phyloP scores from a whole-genome alignment of 352 stramenopile species.

The Pythium aristosporum region DNA sequence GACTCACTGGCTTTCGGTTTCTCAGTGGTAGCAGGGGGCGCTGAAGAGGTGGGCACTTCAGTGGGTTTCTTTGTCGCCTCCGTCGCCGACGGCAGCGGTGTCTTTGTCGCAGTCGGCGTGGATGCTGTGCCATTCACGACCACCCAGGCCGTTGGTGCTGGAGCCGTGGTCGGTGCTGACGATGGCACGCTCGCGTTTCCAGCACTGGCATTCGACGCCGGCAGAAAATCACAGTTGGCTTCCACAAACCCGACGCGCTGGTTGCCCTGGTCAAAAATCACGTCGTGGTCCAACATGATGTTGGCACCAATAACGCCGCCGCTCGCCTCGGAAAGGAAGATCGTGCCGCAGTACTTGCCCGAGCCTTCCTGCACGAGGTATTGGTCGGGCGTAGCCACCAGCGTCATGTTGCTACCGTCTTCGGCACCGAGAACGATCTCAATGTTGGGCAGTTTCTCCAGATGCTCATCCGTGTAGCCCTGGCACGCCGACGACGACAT shows the following conservation, averaged over 20 bases:
- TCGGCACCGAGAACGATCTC: conserved; percentile 67
- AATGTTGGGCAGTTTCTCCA: conserved; percentile 58
- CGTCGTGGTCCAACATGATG: conserved; percentile 80
- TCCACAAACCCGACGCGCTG: conserved; percentile 80
- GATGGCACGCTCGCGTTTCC: not conserved
- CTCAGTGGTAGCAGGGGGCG: not conserved
- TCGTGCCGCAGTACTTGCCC: conserved; percentile 53
- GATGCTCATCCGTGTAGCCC: conserved; percentile 52
- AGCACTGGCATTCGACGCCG: conserved; percentile 13
- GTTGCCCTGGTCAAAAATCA: conserved; percentile 76
- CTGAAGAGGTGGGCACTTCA: not conserved
- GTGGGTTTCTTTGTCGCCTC: not conserved
- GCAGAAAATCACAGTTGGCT: conserved; percentile 48
- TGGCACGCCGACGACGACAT: conserved; percentile 38
- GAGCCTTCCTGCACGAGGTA: conserved; percentile 55
- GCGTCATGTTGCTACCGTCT: conserved; percentile 53
- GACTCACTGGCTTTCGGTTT: not conserved
- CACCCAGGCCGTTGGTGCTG: not conserved
- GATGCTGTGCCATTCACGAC: not conserved
- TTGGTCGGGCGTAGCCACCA: conserved; percentile 59
- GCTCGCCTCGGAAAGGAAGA: conserved; percentile 68
- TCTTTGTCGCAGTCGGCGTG: not conserved
- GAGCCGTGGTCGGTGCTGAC: not conserved
- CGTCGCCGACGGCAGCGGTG: not conserved
- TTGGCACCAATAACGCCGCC: conserved; percentile 83